Conservation (phyloP, 441 rosid species). For the Corymbia calophylla region DNA sequence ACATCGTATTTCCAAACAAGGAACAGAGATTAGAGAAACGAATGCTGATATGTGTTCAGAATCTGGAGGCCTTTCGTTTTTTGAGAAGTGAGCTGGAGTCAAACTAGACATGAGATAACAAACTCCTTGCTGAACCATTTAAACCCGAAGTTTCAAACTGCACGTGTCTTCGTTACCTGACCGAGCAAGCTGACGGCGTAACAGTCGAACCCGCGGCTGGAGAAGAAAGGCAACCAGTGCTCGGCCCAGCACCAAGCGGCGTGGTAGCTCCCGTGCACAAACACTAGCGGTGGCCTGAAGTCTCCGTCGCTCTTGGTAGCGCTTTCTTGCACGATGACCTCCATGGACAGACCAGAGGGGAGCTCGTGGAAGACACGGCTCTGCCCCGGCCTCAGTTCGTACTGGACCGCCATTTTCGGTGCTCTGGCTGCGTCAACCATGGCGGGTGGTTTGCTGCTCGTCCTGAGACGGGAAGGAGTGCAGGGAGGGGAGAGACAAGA, state of each 20-base stretch:
- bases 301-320: not conserved
- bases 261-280: conserved; percentile 88
- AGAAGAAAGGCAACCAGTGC: conserved; percentile 81
- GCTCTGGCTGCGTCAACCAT: conserved; percentile 15
- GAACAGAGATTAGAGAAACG: not conserved
- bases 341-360: conserved; percentile 74
- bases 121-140: not conserved
- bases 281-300: conserved; percentile 56
- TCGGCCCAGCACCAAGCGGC: conserved; percentile 99
- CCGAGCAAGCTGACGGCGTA: conserved; percentile 78
- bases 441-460: conserved; percentile 23
- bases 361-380: conserved; percentile 63
- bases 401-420: conserved; percentile 26
- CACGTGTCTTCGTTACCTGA: conserved; percentile 34
- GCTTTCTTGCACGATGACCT: conserved; percentile 65
- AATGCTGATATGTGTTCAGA: not conserved
- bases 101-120: not conserved
- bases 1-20: not conserved
- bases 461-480: conserved; percentile 3
- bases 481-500: conserved; percentile 14
- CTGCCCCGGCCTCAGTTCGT: conserved; percentile 63
- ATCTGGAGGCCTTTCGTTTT: not conserved
- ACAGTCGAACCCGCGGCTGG: conserved; percentile 69
- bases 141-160: not conserved
- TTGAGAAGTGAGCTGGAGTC: not conserved